Evolutionary conservation across 2,329 filamentous ascomycete species (phyloP), one percentile per base, ranked within the genome.

Genomic region (Pseudopithomyces chartarum): DNA sequence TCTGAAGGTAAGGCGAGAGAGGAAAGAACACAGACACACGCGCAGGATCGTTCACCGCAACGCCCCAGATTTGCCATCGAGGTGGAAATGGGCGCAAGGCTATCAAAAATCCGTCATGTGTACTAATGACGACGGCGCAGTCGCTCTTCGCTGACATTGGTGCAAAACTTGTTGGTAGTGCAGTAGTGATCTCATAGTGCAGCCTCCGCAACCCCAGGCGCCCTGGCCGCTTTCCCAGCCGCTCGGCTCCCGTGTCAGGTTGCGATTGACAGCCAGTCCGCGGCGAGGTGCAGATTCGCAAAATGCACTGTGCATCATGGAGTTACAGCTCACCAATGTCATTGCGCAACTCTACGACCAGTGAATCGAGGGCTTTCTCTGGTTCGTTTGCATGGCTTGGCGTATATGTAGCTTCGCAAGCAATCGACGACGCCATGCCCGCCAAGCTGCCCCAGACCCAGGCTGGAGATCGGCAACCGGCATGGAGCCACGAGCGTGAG

Each of bases 31-130:
- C 13, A 2, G 19, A 4, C 15, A 47, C 15, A n/a, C 6, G 34
- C 34, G 11, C n/a, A 34, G 34, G n/a, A 7, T 32, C 20, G 5
- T 38, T 50, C 33, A 49, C 46, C 46, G 46, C 34, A 26, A 34
- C 12, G 46, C 46, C 34, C 46, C 34, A 49, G 46, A n/a, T 49
- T 49, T 49, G 46, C 34, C 46, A 34, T 26, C 15, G 20, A 20
- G 12, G 20, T 39, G 46, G 46, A 23, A 22, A 17, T 15, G 11
- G 45, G 46, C 19, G 34, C 47, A 50, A 22, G n/a, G 22, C 8
- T 7, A 17, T 34, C 38, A 10, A n/a, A 40, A 26, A 17, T 17
- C 33, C 34, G 20, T 39, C 8, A 12, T 22, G 20, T 6, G 19
- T 40, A 20, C 47, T 39, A 39, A 33, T 11, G 19, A 23, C 6